Conservation (phyloP, 129 eudicot species). For the Oenanthe sinensis region DNA sequence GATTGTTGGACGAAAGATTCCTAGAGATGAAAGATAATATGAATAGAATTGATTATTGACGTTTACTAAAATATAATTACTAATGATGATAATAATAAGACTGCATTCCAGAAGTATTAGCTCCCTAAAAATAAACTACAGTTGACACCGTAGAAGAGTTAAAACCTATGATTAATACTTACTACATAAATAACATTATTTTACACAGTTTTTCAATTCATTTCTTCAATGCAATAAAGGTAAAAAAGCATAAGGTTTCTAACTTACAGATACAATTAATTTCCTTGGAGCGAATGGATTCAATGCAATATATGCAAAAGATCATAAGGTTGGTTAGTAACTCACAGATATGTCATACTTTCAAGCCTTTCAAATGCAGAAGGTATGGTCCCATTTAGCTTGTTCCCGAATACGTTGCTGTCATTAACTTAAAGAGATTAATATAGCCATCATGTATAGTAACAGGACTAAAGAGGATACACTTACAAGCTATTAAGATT, state of each 20-base stretch:
- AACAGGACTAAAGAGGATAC: background rate
- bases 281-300: background rate
- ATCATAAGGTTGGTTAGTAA: background rate
- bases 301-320: background rate
- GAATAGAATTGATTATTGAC: background rate
- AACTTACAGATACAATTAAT: conserved; percentile 51
- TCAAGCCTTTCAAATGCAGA: conserved; percentile 69
- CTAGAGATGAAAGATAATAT: conserved; percentile 22
- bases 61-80: background rate
- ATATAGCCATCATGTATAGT: background rate
- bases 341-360: conserved; percentile 99
- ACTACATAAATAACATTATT: background rate
- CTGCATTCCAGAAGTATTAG: background rate
- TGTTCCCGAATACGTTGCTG: conserved; percentile 88
- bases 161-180: background rate
- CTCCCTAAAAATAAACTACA: background rate
- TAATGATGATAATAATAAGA: too few relatives aligned
- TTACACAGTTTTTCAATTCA: background rate
- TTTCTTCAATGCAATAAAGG: background rate
- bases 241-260: background rate
- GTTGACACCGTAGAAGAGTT: background rate
- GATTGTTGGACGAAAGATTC: conserved; percentile 77
- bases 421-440: conserved; percentile 4
- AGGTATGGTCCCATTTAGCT: conserved; percentile 79
- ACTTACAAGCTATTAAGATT: conserved; percentile 95